These are phyloP conservation scores for Penicillium soppii DNA, from an alignment of 495 filamentous ascomycete species.

Conservation along the genomic window DNA sequence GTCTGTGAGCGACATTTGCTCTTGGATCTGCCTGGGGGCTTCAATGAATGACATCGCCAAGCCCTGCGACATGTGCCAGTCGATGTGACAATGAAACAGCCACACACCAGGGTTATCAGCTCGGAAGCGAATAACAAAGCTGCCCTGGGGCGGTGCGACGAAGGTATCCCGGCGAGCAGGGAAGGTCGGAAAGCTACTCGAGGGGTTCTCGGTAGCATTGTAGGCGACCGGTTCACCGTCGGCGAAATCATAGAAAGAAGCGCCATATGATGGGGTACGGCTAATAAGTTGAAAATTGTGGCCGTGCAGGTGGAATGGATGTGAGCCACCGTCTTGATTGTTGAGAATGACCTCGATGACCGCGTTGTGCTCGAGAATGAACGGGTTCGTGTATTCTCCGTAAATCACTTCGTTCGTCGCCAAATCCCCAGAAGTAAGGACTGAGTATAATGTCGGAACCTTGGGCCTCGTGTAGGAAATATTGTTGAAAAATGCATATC, in stretches of 20 bases:
- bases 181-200: slow-evolving; percentile 25
- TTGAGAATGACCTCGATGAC: slow-evolving; percentile 78
- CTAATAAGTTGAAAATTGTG: slow-evolving; percentile 75
- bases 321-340: slow-evolving; percentile 69
- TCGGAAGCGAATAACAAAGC: slow-evolving; percentile 64
- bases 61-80: slow-evolving; percentile 76
- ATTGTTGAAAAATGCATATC: slow-evolving; percentile 75
- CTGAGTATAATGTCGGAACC: slow-evolving; percentile 80
- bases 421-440: slow-evolving; percentile 58
- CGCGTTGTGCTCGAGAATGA: slow-evolving; percentile 64
- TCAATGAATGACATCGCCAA: slow-evolving; percentile 70
- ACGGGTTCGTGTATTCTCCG: slow-evolving; percentile 68
- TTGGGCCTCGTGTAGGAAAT: slow-evolving; percentile 72
- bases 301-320: slow-evolving; percentile 89
- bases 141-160: slow-evolving; percentile 51
- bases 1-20: slow-evolving; percentile 57
- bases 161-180: slow-evolving; percentile 59
- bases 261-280: slow-evolving; percentile 42
- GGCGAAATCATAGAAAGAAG: slow-evolving; percentile 34
- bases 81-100: slow-evolving; percentile 80
- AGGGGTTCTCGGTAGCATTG: slow-evolving; percentile 35
- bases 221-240: slow-evolving; percentile 40
- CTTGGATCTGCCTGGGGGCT: slow-evolving; percentile 54
- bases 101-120: slow-evolving; percentile 76
- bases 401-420: slow-evolving; percentile 68